phyloP scores from a whole-genome alignment of 2,329 filamentous ascomycete species.

The Trichoderma harzianum region DNA sequence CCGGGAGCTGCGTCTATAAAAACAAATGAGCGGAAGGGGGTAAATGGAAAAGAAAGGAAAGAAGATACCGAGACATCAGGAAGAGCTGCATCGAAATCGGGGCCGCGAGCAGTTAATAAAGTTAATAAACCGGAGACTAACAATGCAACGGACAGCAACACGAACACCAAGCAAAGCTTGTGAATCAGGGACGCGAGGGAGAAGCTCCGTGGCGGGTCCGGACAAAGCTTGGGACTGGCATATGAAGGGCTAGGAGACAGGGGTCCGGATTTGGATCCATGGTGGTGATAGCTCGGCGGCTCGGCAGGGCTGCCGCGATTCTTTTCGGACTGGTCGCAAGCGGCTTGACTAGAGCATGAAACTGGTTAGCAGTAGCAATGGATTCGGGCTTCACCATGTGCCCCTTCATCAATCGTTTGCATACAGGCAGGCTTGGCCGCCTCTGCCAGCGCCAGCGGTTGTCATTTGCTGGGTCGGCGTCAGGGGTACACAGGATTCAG shows the following conservation, averaged over 20 bases:
- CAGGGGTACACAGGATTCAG: constrained; percentile 12
- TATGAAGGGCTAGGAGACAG: constrained; percentile 5
- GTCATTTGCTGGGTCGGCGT: constrained; percentile 4
- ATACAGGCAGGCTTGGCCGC: constrained; percentile 4
- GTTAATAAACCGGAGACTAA: constrained; percentile 4
- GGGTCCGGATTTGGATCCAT: constrained; percentile 12
- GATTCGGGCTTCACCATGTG: constrained; percentile 5
- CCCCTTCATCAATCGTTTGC: constrained; percentile 7
- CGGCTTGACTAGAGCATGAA: not conserved
- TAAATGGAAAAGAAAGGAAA: not conserved
- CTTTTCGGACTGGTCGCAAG: not conserved
- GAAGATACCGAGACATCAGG: not conserved
- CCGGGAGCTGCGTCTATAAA: constrained; percentile 3
- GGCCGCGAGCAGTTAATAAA: constrained; percentile 12
- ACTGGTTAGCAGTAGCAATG: constrained; percentile 6
- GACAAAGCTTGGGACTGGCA: constrained; percentile 2
- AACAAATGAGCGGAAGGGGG: not conserved
- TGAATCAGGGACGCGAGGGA: constrained; percentile 19
- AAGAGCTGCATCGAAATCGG: not conserved
- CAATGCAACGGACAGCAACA: constrained; percentile 6
- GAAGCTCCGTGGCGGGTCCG: constrained; percentile 6
- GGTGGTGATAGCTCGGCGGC: constrained; percentile 7
- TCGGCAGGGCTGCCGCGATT: constrained; percentile 7
- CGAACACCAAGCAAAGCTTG: constrained; percentile 12
- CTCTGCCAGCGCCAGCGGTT: not conserved